Evolutionary conservation across 352 stramenopile species (phyloP), one percentile per base, ranked within the genome.

Genomic region (Blastocystis sp.): DNA sequence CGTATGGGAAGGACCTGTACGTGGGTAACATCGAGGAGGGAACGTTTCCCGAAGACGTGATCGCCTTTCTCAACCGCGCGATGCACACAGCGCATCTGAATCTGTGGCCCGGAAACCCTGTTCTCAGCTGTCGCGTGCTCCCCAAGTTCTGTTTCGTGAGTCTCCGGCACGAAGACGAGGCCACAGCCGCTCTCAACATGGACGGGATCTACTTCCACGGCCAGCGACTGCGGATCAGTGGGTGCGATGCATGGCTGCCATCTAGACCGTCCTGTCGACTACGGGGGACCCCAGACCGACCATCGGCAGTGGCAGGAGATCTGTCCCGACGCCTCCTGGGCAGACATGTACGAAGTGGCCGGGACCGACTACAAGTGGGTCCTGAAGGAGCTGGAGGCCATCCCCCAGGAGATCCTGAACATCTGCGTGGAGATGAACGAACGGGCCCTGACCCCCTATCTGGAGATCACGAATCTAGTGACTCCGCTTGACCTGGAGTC

Each of bases 131-230:
- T 41, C 70, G 70, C 13, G 34, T 81, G 5, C 45, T 81, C n/a
- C 70, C 70, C 34, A 81, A 81, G 70, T 81, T 81, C 43, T 81
- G 70, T 34, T 81, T 81, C 54, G 70, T 81, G 2, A 81, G 70
- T 65, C 70, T 81, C 18, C 70, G 70, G 1, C 70, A 81, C 54
- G 70, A 81, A 5, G 70, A 81, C 45, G 70, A 81, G 55, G 70
- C 70, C 8, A 65, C 70, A 0, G 50, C 45, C 54, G 70, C 70
- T 13, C 45, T 81, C 1, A 81, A 81, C 50, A 41, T 81, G 37
- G 70, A 81, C 54, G 70, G 70, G 6, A 81, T 81, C 54, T 81
- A 65, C 70, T 81, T 43, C 54, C 70, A 81, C n/a, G 70, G 70
- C 34, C 70, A 81, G 43, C 70, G 70, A 37, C 70, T 81, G 13